Evolutionary conservation across 768 basidiomycete genomes (phyloP).

Genomic region (Pleurotus eryngii): DNA sequence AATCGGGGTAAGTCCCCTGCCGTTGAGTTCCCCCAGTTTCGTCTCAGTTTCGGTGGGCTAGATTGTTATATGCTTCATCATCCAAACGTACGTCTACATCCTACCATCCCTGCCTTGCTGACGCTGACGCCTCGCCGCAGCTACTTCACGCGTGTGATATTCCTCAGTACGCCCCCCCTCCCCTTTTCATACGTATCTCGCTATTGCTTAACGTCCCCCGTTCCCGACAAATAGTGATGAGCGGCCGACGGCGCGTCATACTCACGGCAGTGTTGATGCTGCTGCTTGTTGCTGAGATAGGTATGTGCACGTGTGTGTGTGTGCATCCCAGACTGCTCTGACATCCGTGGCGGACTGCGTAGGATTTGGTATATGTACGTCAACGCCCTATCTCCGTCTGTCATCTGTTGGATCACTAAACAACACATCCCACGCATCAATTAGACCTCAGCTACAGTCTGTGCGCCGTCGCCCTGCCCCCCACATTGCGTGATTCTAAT

Average conservation of each 20-base stretch:
- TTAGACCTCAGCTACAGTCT: background rate
- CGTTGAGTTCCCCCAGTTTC: too few relatives aligned
- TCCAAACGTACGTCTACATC: background rate
- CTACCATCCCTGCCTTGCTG: too few relatives aligned
- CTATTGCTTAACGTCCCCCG: background rate
- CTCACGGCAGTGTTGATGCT: background rate
- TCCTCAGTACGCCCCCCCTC: background rate
- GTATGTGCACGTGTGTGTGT: too few relatives aligned
- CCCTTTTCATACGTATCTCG: background rate
- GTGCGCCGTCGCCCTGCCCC: too few relatives aligned
- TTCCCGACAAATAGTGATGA: background rate
- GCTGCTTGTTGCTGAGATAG: too few relatives aligned
- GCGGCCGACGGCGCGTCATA: background rate
- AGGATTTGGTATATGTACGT: background rate
- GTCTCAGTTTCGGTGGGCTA: background rate
- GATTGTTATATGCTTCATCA: conserved; percentile 1
- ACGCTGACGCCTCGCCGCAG: background rate
- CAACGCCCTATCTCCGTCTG: background rate
- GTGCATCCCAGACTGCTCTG: too few relatives aligned
- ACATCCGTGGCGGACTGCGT: too few relatives aligned
- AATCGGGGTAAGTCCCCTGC: too few relatives aligned
- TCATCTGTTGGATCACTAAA: background rate
- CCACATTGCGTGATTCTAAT: too few relatives aligned
- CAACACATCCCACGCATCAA: background rate
- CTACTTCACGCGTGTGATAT: conserved; percentile 1